Conservation (phyloP, 2,329 filamentous ascomycete genomes). For the Hymenoscyphus albidus region DNA sequence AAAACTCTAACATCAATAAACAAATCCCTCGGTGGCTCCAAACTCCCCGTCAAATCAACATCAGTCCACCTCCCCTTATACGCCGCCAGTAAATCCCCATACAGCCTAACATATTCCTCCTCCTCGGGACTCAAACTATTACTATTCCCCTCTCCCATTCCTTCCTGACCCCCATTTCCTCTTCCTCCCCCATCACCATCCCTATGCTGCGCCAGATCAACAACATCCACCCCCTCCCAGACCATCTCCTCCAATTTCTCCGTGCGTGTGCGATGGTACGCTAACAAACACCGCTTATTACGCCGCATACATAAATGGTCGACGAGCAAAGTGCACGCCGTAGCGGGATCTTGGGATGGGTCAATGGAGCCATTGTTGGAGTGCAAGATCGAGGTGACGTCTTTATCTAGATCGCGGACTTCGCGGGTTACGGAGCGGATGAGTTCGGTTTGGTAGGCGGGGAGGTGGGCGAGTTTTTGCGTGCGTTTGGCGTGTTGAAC, state of each 20-base stretch:
- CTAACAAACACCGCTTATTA: conserved; percentile 92
- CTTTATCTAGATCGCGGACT: conserved; percentile 87
- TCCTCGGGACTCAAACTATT: conserved; percentile 92
- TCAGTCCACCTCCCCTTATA: conserved; percentile 99
- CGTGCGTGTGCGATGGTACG: conserved; percentile 85
- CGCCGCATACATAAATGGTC: conserved; percentile 93
- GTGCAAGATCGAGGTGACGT: conserved; percentile 73
- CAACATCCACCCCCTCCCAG: conserved; percentile 83
- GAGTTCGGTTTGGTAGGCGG: conserved; percentile 87
- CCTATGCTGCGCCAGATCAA: conserved; percentile 59
- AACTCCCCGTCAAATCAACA: conserved; percentile 87
- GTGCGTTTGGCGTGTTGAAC: conserved; percentile 95
- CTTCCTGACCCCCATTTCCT: conserved; percentile 32
- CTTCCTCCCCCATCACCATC: conserved; percentile 33
- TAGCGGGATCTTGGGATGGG: conserved; percentile 77
- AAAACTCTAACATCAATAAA: conserved; percentile 96
- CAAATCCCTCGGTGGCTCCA: conserved; percentile 90
- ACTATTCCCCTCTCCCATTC: conserved; percentile 49
- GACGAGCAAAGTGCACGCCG: conserved; percentile 83
- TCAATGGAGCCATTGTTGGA: conserved; percentile 84
- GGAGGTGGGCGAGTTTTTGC: conserved; percentile 78
- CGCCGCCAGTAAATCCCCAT: conserved; percentile 85
- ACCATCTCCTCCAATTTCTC: conserved; percentile 92
- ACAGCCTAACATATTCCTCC: conserved; percentile 91
- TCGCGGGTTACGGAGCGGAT: conserved; percentile 85